Conservation (phyloP, 176 grass and related monocot genomes). For the Zoysia pacifica region DNA sequence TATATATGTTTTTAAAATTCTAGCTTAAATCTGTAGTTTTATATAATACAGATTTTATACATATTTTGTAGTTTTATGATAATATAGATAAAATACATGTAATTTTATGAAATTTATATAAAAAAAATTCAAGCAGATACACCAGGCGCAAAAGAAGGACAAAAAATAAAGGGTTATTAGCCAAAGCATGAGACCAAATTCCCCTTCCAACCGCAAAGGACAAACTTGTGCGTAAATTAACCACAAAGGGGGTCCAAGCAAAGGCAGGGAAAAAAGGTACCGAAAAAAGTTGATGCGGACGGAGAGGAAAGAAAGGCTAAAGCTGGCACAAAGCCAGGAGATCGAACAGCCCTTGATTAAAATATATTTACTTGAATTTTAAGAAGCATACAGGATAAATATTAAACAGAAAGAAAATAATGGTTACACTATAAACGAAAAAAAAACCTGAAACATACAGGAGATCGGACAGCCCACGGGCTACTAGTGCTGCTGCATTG, state of each 20-base stretch:
- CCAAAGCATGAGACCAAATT: constrained; percentile 53
- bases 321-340: constrained; percentile 53
- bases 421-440: background rate
- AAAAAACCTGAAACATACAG: background rate
- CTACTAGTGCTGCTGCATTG: background rate
- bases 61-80: too few species aligned
- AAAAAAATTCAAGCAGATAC: background rate
- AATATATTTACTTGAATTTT: constrained; percentile 44
- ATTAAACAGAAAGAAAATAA: constrained; percentile 25
- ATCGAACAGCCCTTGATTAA: constrained; percentile 38
- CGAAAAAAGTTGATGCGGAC: constrained; percentile 46
- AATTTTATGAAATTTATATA: too few species aligned
- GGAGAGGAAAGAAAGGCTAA: constrained; percentile 48
- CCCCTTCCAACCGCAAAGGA: constrained; percentile 60
- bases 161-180: constrained; percentile 25
- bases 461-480: constrained; percentile 7
- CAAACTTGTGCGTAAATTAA: constrained; percentile 52
- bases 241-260: constrained; percentile 28
- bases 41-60: too few species aligned
- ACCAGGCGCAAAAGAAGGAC: background rate
- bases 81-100: too few species aligned
- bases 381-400: constrained; percentile 30
- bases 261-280: constrained; percentile 31
- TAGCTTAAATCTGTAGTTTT: too few species aligned
- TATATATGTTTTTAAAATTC: too few species aligned